Evolutionary conservation across 2,329 filamentous ascomycete species (phyloP).

Genomic region (Monilinia vaccinii-corymbosi): DNA sequence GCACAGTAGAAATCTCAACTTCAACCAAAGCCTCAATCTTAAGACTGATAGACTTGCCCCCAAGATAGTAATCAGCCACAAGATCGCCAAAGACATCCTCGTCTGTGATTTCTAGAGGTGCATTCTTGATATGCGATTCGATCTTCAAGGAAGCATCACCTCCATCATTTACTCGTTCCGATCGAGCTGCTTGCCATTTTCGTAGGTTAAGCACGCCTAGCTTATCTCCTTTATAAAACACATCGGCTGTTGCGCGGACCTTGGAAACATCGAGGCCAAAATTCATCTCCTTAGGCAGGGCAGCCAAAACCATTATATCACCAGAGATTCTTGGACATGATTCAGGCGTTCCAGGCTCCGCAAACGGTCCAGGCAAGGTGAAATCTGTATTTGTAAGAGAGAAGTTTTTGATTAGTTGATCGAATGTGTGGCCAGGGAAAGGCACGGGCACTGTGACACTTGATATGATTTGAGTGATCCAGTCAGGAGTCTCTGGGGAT

Average conservation of each 20-base stretch:
- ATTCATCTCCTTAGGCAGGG: slow-evolving; percentile 77
- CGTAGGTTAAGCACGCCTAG: slow-evolving; percentile 72
- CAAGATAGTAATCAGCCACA: slow-evolving; percentile 72
- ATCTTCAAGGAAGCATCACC: slow-evolving; percentile 60
- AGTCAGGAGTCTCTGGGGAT: slow-evolving; percentile 60
- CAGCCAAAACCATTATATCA: slow-evolving; percentile 69
- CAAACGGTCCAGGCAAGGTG: slow-evolving; percentile 69
- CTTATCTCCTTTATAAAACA: slow-evolving; percentile 68
- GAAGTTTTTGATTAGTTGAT: slow-evolving; percentile 79
- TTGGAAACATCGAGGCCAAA: slow-evolving; percentile 70
- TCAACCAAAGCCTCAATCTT: slow-evolving; percentile 73
- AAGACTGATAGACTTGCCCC: slow-evolving; percentile 57
- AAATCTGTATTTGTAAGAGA: slow-evolving; percentile 81
- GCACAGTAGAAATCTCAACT: slow-evolving; percentile 68
- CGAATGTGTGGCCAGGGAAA: slow-evolving; percentile 73
- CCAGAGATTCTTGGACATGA: slow-evolving; percentile 74
- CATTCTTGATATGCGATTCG: slow-evolving; percentile 65
- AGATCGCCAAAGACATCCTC: slow-evolving; percentile 70
- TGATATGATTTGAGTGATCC: slow-evolving; percentile 72
- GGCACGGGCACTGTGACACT: slow-evolving; percentile 78
- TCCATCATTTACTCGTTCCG: slow-evolving; percentile 54
- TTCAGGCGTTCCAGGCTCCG: slow-evolving; percentile 64
- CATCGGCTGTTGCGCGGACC: slow-evolving; percentile 68
- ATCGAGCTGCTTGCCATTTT: slow-evolving; percentile 79
- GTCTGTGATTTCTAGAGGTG: slow-evolving; percentile 75